Conservation (phyloP, 495 filamentous ascomycete species). For the Stereocaulon alpinum region DNA sequence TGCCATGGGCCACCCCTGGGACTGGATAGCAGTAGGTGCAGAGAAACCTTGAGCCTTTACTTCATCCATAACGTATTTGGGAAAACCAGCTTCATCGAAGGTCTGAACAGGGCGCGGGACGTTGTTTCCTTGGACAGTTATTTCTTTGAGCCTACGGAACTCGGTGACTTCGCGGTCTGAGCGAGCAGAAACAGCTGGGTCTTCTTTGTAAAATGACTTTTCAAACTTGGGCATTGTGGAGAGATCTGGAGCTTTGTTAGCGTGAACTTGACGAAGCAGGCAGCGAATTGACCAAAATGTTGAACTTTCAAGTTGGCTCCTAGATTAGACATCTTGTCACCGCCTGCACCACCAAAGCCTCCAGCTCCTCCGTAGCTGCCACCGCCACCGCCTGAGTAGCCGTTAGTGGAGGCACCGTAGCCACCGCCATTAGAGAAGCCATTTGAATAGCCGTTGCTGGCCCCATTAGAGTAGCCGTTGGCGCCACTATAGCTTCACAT, state of each 20-base stretch:
- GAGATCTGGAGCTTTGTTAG: constrained; percentile 46
- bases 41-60: constrained; percentile 96
- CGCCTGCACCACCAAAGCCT: constrained; percentile 48
- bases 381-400: constrained; percentile 35
- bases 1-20: constrained; percentile 99
- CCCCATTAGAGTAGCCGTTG: constrained; percentile 32
- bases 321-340: constrained; percentile 89
- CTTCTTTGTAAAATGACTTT: constrained; percentile 98
- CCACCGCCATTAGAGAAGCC: constrained; percentile 37
- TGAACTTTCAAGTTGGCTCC: constrained; percentile 78
- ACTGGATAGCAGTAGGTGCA: constrained; percentile 88
- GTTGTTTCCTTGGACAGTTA: constrained; percentile 63
- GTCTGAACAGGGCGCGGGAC: constrained; percentile 89
- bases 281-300: constrained; percentile 59
- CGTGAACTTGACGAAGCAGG: not conserved
- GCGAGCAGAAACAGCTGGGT: constrained; percentile 63
- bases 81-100: constrained; percentile 97
- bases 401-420: constrained; percentile 29
- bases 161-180: constrained; percentile 70
- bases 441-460: constrained; percentile 41
- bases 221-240: constrained; percentile 85
- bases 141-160: constrained; percentile 72
- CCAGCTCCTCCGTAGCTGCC: constrained; percentile 42
- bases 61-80: constrained; percentile 91
- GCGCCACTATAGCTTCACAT: constrained; percentile 33